phyloP scores from a whole-genome alignment of 768 basidiomycete genomes.

The Rhodotorula diobovata region DNA sequence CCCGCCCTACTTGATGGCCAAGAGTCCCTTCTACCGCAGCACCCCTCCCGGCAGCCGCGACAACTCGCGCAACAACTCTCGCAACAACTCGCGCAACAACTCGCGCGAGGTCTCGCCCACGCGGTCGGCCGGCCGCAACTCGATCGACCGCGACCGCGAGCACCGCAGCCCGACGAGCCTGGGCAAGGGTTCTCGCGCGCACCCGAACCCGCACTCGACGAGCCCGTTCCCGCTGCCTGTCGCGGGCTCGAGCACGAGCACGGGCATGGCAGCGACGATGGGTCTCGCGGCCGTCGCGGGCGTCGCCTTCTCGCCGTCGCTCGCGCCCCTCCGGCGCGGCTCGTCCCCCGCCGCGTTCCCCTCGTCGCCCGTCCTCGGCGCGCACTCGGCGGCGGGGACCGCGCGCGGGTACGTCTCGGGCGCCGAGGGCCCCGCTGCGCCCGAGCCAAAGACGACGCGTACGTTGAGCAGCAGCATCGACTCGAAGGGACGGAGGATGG shows the following conservation, averaged over 20 bases:
- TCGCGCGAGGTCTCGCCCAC: conserved; percentile 4
- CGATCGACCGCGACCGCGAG: not conserved
- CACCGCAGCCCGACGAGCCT: too few relatives aligned
- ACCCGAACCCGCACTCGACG: conserved; percentile 1
- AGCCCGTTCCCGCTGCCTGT: conserved; percentile 9
- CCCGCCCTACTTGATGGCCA: conserved; percentile 1
- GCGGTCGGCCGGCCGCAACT: not conserved
- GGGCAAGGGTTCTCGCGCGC: too few relatives aligned
- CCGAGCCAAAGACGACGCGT: conserved; percentile 35
- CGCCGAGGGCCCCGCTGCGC: not conserved
- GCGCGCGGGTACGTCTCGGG: not conserved
- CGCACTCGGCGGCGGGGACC: not conserved
- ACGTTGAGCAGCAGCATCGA: conserved; percentile 37
- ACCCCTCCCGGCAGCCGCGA: not conserved
- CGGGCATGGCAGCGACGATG: not conserved
- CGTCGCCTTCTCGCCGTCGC: not conserved
- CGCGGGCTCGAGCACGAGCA: not conserved
- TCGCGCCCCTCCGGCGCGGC: conserved; percentile 2
- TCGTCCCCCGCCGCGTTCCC: conserved; percentile 28
- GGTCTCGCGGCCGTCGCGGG: not conserved
- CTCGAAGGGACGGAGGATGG: conserved; percentile 46
- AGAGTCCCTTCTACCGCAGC: not conserved
- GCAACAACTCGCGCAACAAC: conserved; percentile 6
- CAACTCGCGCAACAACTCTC: conserved; percentile 9
- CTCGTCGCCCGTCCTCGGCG: not conserved